Base-by-base conservation (phyloP, 352 stramenopile genomes). In the Plasmopara halstedii region DNA sequence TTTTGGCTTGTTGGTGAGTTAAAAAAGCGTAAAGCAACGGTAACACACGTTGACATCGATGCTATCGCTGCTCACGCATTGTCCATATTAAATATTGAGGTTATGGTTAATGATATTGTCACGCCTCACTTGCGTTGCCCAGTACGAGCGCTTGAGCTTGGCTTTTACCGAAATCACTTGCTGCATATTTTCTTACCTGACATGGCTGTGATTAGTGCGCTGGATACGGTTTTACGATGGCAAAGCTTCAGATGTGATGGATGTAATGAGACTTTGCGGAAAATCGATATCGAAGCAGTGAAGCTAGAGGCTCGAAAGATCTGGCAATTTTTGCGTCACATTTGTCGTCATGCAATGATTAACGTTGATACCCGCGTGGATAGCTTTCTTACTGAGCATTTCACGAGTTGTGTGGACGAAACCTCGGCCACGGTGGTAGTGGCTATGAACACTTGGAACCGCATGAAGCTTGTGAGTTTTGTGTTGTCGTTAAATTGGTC, bases 111-210 rank as follows among this genome's bases (percentile, higher is more conserved):
- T 9, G 48, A 56, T n/a, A 68, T 87, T 20, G 44, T 88, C 10
- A 23, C 48, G n/a, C 59, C 76, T 4, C 66, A 85, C 9, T 45
- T 85, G 8, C 52, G 74, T 38, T 83, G 75, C 35, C 69, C 79
- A 23, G 77, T 71, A 37, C 68, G 73, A 23, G 72, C 82, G 25
- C 56, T 95, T 2, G 73, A 86, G 41, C 45, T 95, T 4, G 73
- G 65, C 4, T 95, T 90, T 47, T 93, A 93, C 53, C 78, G 84
- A 4, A 95, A 95, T 46, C 79, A 93, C 29, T 47, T 94, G 42
- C 55, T 93, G 0, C 76, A 93, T 46, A 54, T 86, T 35, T 92
- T 95, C 25, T 33, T 91, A 5, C 71, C 64, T 1, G 79, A 94
- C 22, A 85, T 88, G 60, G 74, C 80, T 4, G 53, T 89, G 15